Evolutionary conservation across 2,329 filamentous ascomycete species (phyloP).

Genomic region (Scedosporium boydii): DNA sequence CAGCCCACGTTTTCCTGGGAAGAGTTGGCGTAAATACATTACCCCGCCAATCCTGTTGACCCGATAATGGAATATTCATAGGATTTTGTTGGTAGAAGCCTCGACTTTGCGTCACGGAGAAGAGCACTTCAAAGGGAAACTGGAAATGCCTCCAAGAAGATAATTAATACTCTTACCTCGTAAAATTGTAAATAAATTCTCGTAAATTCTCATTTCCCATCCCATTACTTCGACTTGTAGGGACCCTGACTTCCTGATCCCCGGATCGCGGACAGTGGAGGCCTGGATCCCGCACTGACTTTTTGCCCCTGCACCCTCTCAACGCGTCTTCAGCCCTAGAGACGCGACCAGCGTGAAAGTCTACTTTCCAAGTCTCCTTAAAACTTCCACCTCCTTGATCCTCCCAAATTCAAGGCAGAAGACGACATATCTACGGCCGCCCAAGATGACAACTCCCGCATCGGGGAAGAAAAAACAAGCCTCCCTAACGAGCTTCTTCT

Average conservation of each 20-base stretch:
- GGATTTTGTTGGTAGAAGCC: not conserved
- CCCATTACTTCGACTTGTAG: no score
- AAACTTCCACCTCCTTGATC: not conserved
- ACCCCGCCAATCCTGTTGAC: not conserved
- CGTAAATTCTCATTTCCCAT: no score
- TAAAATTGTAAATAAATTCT: no score
- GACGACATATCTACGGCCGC: not conserved
- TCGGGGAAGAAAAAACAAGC: slow-evolving; percentile 61
- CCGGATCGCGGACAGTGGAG: not conserved
- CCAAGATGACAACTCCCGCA: not conserved
- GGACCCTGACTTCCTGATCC: no score
- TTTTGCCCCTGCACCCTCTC: slow-evolving; percentile 3
- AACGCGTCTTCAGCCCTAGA: slow-evolving; percentile 5
- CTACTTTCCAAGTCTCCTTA: not conserved
- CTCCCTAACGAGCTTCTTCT: slow-evolving; percentile 81
- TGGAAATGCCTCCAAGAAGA: no score
- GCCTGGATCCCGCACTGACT: not conserved
- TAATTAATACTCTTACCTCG: no score
- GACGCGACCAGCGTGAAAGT: slow-evolving; percentile 5
- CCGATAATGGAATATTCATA: not conserved
- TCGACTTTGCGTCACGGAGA: no score
- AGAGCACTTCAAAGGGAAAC: no score
- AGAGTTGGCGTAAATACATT: not conserved
- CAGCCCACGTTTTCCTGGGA: not conserved
- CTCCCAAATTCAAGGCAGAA: not conserved